Evolutionary conservation across 78 protist genomes (phyloP).

Genomic region (Diacronema lutheri): DNA sequence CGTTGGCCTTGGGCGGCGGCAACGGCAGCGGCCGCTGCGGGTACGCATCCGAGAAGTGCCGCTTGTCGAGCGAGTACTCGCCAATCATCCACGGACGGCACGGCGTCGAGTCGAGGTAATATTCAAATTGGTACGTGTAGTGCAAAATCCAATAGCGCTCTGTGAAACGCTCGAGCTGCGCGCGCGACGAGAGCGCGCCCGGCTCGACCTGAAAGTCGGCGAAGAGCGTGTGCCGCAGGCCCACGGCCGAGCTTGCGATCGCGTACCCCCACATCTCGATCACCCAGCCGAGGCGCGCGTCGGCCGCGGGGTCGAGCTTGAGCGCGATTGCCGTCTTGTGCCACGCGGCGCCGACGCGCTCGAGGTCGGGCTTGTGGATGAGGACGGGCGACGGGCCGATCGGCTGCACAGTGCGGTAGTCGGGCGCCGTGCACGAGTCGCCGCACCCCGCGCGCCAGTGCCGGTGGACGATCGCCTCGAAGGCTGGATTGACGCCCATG

Average conservation of each 20-base stretch:
- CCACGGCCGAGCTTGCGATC: not conserved
- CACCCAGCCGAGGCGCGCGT: not conserved
- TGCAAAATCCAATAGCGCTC: slow-evolving; percentile 3
- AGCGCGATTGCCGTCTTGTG: not conserved
- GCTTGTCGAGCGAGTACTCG: slow-evolving; percentile 22
- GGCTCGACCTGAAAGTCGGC: slow-evolving; percentile 19
- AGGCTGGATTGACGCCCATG: slow-evolving; percentile 5
- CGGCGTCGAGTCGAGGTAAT: not conserved
- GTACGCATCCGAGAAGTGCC: slow-evolving; percentile 1
- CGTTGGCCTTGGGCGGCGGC: not conserved
- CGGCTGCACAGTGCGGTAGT: not conserved
- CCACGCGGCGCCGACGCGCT: not conserved
- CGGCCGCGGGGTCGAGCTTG: not conserved
- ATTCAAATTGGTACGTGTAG: slow-evolving; percentile 18
- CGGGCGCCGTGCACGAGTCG: not conserved
- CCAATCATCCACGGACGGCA: slow-evolving; percentile 23
- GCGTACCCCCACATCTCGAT: slow-evolving; percentile 28
- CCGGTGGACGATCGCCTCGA: not conserved
- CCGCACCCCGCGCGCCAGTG: not conserved
- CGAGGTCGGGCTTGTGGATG: not conserved
- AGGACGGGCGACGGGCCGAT: slow-evolving; percentile 22
- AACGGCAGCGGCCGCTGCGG: not conserved
- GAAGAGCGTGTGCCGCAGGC: not conserved
- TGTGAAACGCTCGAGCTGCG: not conserved
- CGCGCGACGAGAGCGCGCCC: not conserved